Conservation (phyloP, 768 basidiomycete genomes). For the Xerocomellus dryophilus region DNA sequence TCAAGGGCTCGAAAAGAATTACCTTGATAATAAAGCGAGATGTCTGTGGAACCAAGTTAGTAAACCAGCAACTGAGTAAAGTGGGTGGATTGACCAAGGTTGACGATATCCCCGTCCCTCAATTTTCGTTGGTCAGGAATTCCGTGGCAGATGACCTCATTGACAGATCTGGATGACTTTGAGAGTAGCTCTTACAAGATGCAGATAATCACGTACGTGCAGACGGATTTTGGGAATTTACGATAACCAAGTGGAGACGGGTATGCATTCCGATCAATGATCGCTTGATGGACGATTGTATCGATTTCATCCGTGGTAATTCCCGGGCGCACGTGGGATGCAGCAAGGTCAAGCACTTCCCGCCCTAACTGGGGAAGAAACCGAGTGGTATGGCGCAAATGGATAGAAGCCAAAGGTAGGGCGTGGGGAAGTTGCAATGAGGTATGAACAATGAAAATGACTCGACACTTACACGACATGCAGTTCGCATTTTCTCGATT, state of each 20-base stretch:
- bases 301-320: slow-evolving; percentile 96
- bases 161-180: slow-evolving; percentile 61
- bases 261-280: slow-evolving; percentile 86
- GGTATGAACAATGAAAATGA: neutral
- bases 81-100: slow-evolving; percentile 61
- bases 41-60: slow-evolving; percentile 47
- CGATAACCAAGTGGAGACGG: slow-evolving; percentile 93
- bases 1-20: slow-evolving; percentile 9
- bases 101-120: slow-evolving; percentile 93
- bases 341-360: slow-evolving; percentile 92
- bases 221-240: slow-evolving; percentile 91
- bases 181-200: neutral
- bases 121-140: slow-evolving; percentile 85
- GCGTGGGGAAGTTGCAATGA: neutral
- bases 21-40: slow-evolving; percentile 80
- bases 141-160: slow-evolving; percentile 97
- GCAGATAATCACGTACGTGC: slow-evolving; percentile 64
- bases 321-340: slow-evolving; percentile 82
- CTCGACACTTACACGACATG: slow-evolving; percentile 65
- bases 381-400: neutral
- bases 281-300: slow-evolving; percentile 88
- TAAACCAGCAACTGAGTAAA: slow-evolving; percentile 8
- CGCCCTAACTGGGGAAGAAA: slow-evolving; percentile 61
- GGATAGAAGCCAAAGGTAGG: slow-evolving; percentile 2
- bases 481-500: slow-evolving; percentile 85